Conservation (phyloP, 139 green algal genomes). For the Auxenochlorella protothecoides region DNA sequence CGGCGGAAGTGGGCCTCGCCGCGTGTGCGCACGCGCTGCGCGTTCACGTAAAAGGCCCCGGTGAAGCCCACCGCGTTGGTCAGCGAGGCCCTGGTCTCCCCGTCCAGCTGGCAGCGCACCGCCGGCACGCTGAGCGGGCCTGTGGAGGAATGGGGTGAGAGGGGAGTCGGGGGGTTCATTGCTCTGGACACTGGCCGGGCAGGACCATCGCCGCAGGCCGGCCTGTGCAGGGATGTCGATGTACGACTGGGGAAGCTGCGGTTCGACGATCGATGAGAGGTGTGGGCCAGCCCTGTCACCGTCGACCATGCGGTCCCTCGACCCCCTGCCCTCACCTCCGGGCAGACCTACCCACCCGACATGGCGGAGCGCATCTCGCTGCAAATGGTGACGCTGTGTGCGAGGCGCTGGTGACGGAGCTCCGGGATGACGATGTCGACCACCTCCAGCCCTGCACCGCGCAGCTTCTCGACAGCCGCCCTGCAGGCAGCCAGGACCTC, state of each 20-base stretch:
- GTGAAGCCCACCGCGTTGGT: constrained; percentile 1
- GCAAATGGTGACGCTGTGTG: constrained; percentile 49
- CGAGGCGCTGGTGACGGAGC: constrained; percentile 47
- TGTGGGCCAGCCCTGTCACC: too few relatives aligned
- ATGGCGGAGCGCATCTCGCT: constrained; percentile 25
- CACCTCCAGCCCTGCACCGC: constrained; percentile 22
- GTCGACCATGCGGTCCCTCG: background rate
- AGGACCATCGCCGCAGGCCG: background rate
- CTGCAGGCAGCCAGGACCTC: constrained; percentile 42
- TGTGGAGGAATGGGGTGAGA: constrained; percentile 11
- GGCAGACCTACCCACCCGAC: background rate
- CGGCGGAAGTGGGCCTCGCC: constrained; percentile 31
- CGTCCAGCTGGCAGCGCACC: background rate
- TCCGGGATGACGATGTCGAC: constrained; percentile 50
- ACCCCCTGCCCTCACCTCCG: background rate
- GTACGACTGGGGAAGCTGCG: background rate
- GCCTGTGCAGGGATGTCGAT: too few relatives aligned
- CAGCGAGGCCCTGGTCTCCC: constrained; percentile 37
- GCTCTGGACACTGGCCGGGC: constrained; percentile 29
- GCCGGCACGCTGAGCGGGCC: constrained; percentile 33
- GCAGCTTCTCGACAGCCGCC: constrained; percentile 23
- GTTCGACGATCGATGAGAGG: background rate
- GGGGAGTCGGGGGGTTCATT: constrained; percentile 14
- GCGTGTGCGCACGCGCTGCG: constrained; percentile 44
- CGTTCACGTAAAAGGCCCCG: constrained; percentile 5